Conservation (phyloP, 805 yeast species). For the Yarrowia hollandica region DNA sequence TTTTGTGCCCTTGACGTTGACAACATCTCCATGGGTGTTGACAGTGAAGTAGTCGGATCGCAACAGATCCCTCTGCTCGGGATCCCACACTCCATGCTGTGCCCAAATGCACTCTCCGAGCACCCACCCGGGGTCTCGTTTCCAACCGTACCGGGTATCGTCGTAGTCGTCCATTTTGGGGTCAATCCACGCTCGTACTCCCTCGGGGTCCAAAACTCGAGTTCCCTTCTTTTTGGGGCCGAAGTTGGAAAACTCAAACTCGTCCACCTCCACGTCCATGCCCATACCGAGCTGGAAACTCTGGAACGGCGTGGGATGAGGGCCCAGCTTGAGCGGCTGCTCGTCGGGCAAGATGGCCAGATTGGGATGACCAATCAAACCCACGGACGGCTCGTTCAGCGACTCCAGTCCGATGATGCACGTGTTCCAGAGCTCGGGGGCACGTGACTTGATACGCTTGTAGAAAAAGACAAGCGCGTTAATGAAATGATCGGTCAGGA, state of each 20-base stretch:
- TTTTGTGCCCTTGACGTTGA: conserved; percentile 5
- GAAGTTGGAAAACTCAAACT: conserved; percentile 65
- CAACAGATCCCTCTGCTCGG: conserved; percentile 44
- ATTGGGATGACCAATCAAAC: conserved; percentile 64
- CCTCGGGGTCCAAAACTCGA: conserved; percentile 61
- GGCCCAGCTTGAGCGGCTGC: conserved; percentile 73
- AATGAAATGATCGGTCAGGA: conserved; percentile 62
- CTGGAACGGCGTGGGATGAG: conserved; percentile 81
- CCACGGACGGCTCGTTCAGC: conserved; percentile 80
- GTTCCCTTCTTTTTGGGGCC: conserved; percentile 74
- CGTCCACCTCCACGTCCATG: conserved; percentile 61
- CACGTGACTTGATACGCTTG: conserved; percentile 47
- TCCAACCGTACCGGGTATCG: conserved; percentile 70
- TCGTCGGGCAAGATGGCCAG: conserved; percentile 51
- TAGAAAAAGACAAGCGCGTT: conserved; percentile 53
- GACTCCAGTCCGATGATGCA: conserved; percentile 72
- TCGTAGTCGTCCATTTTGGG: conserved; percentile 45
- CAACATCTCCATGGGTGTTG: conserved; percentile 13
- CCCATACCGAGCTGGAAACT: conserved; percentile 80
- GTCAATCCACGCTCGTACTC: conserved; percentile 64
- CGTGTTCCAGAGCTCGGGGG: conserved; percentile 44
- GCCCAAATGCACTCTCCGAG: conserved; percentile 78
- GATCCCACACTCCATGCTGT: conserved; percentile 64
- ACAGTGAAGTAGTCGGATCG: conserved; percentile 52
- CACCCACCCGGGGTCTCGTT: conserved; percentile 61